Conservation (phyloP, 805 yeast genomes). For the Schizosaccharomyces cryophilus region DNA sequence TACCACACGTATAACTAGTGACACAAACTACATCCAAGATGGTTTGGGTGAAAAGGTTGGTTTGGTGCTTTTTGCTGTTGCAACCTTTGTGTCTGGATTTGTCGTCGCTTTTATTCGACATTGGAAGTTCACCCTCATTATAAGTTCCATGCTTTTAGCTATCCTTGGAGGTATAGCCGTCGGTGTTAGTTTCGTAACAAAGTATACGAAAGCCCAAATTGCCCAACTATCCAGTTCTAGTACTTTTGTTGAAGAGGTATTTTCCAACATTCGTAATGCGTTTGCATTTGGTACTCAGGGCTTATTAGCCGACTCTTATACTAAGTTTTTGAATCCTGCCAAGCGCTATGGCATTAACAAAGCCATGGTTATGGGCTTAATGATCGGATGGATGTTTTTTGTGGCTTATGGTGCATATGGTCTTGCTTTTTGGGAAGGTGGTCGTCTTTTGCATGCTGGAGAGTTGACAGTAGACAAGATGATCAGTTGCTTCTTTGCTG, state of each 20-base stretch:
- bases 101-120: constrained; percentile 17
- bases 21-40: constrained; percentile 19
- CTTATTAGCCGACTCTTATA: constrained; percentile 15
- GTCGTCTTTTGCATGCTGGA: constrained; percentile 16
- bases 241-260: constrained; percentile 19
- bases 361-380: constrained; percentile 13
- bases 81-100: constrained; percentile 18
- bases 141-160: constrained; percentile 15
- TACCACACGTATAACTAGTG: constrained; percentile 20
- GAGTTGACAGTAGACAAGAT: constrained; percentile 15
- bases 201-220: constrained; percentile 6
- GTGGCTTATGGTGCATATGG: constrained; percentile 17
- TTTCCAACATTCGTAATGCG: constrained; percentile 19
- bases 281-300: constrained; percentile 21
- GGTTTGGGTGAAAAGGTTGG: constrained; percentile 21
- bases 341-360: constrained; percentile 10
- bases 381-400: constrained; percentile 18
- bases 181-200: constrained; percentile 13
- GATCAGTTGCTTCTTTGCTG: constrained; percentile 13
- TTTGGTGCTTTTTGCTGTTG: constrained; percentile 16
- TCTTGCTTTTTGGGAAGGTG: constrained; percentile 21
- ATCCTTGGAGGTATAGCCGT: constrained; percentile 13
- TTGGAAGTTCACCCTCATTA: constrained; percentile 16
- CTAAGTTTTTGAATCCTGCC: constrained; percentile 10
- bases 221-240: constrained; percentile 8